These are phyloP conservation scores for Sesbania bispinosa DNA, from an alignment of 306 rosid genomes.

Conservation along the genomic window DNA sequence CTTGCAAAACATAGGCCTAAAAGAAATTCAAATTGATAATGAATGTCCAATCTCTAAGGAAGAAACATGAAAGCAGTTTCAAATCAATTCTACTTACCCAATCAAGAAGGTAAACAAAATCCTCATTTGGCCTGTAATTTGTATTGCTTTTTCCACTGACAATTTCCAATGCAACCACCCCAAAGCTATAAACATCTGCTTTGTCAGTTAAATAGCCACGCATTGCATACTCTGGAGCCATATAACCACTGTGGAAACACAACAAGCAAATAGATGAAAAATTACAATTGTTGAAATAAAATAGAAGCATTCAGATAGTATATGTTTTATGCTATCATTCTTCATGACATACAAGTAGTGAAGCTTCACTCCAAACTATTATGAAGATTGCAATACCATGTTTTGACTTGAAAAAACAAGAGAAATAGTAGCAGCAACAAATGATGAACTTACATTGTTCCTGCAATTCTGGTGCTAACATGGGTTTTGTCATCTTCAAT, in stretches of 20 bases:
- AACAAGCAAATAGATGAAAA: neutral
- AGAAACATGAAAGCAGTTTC: slow-evolving; percentile 8
- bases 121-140: slow-evolving; percentile 79
- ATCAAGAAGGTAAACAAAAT: slow-evolving; percentile 88
- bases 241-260: slow-evolving; percentile 68
- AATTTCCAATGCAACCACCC: slow-evolving; percentile 84
- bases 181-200: slow-evolving; percentile 92
- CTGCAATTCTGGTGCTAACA: slow-evolving; percentile 87
- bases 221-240: slow-evolving; percentile 99
- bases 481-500: slow-evolving; percentile 84
- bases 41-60: neutral
- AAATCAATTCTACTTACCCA: slow-evolving; percentile 54
- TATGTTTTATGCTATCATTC: neutral
- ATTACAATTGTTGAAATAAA: neutral
- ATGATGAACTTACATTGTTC: slow-evolving; percentile 81
- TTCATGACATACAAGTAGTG: neutral
- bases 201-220: slow-evolving; percentile 82
- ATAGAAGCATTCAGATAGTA: neutral
- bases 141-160: slow-evolving; percentile 95
- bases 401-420: neutral
- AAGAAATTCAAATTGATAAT: slow-evolving; percentile 20
- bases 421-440: neutral
- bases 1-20: slow-evolving; percentile 93
- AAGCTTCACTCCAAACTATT: neutral
- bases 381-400: neutral